Conservation (phyloP, 2,329 filamentous ascomycete species). For the Beauveria asiatica region DNA sequence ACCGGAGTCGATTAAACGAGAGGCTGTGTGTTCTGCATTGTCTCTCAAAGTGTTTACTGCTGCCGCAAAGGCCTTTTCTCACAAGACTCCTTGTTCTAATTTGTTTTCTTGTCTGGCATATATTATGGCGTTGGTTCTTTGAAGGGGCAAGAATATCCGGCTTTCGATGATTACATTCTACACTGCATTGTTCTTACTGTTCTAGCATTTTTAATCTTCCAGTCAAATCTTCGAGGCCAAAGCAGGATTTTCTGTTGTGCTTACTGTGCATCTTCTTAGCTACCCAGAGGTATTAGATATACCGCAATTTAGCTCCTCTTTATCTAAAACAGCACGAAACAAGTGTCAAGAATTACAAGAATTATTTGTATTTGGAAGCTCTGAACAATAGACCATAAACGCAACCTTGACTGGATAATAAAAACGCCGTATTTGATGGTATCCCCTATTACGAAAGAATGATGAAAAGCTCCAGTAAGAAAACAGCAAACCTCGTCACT, state of each 20-base stretch:
- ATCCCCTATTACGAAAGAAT: background rate
- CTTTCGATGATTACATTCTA: background rate
- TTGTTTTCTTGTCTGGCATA: background rate
- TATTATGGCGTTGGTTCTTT: background rate
- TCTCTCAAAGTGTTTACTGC: background rate
- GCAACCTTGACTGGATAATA: background rate
- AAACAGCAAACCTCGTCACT: background rate
- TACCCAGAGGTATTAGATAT: background rate
- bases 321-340: too few relatives aligned
- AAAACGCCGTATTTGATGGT: conserved; percentile 2
- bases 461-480: background rate
- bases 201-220: too few relatives aligned
- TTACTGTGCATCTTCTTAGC: background rate
- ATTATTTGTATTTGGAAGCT: background rate
- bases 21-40: too few relatives aligned
- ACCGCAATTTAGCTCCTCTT: background rate
- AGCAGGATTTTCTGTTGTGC: too few relatives aligned
- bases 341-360: too few relatives aligned
- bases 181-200: background rate
- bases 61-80: background rate
- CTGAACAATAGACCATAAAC: background rate
- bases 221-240: too few relatives aligned
- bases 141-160: background rate
- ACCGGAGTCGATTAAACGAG: conserved; percentile 26
- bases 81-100: background rate